These are phyloP conservation scores for Hymenoscyphus occultus DNA, from an alignment of 2,329 filamentous ascomycete genomes.

Conservation along the genomic window DNA sequence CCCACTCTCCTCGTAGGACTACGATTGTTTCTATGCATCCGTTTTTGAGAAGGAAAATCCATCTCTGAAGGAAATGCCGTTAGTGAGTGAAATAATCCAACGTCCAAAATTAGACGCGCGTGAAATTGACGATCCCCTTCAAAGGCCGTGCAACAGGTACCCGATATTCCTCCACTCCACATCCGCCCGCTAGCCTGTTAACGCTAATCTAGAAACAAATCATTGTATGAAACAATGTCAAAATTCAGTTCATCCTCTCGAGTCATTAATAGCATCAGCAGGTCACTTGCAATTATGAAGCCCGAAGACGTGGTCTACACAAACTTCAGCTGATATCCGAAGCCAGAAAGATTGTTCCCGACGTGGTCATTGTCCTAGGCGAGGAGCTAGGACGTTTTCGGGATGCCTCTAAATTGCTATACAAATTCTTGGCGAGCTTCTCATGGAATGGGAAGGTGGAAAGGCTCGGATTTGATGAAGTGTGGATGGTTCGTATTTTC, in stretches of 20 bases:
- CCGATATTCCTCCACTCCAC: constrained; percentile 3
- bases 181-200: neutral
- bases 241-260: neutral
- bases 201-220: constrained; percentile 71
- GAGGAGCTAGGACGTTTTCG: constrained; percentile 85
- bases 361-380: constrained; percentile 80
- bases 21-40: constrained; percentile 93
- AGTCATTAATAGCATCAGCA: constrained; percentile 3
- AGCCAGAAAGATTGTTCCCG: constrained; percentile 75
- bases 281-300: constrained; percentile 92
- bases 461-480: constrained; percentile 86
- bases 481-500: constrained; percentile 42
- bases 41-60: constrained; percentile 79
- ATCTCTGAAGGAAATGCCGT: constrained; percentile 64
- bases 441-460: constrained; percentile 80
- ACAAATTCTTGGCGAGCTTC: constrained; percentile 66
- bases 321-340: constrained; percentile 87
- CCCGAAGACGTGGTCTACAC: constrained; percentile 66
- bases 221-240: constrained; percentile 39
- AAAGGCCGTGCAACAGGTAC: constrained; percentile 36
- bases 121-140: constrained; percentile 14
- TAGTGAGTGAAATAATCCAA: constrained; percentile 56
- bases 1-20: constrained; percentile 50
- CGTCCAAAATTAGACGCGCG: neutral
- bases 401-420: constrained; percentile 79